These are phyloP conservation scores for Draba incana DNA, from an alignment of 345 rosid genomes.

Conservation along the genomic window DNA sequence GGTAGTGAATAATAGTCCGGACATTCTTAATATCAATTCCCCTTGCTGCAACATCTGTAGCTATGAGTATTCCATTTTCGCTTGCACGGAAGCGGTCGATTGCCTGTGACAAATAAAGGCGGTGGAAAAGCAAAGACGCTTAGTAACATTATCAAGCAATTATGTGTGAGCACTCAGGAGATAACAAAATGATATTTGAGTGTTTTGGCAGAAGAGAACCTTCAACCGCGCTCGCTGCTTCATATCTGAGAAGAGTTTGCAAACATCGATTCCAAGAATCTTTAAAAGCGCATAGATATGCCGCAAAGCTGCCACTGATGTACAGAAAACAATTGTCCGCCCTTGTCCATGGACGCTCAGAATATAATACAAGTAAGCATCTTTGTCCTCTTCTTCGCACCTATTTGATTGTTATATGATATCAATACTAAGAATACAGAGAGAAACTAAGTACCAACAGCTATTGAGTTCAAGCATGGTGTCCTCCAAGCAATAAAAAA, in stretches of 20 bases:
- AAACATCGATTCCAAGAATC: conserved; percentile 72
- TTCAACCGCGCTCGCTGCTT: conserved; percentile 96
- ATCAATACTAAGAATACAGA: conserved; percentile 27
- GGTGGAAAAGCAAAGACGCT: conserved; percentile 24
- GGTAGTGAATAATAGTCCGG: conserved; percentile 93
- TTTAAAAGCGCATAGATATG: conserved; percentile 75
- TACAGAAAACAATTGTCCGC: conserved; percentile 90
- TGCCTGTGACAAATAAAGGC: conserved; percentile 55
- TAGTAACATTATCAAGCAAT: conserved; percentile 25
- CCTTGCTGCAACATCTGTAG: conserved; percentile 98
- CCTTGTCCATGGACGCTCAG: conserved; percentile 94
- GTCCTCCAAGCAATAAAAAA: conserved; percentile 9
- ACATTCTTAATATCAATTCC: conserved; percentile 96
- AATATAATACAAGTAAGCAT: conserved; percentile 80
- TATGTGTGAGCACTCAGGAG: conserved; percentile 9
- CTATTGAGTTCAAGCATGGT: conserved; percentile 12
- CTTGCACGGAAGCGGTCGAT: conserved; percentile 82
- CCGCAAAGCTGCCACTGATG: conserved; percentile 93
- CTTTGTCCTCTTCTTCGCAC: conserved; percentile 91
- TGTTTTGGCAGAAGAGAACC: conserved; percentile 48
- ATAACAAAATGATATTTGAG: conserved; percentile 6
- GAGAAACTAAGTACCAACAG: conserved; percentile 18
- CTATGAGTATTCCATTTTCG: conserved; percentile 82
- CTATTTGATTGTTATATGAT: conserved; percentile 47
- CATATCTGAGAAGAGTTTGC: conserved; percentile 89